Evolutionary conservation across 179 eudicot species (phyloP), one percentile per base, ranked within the genome.

Genomic region (Corrigiola litoralis): DNA sequence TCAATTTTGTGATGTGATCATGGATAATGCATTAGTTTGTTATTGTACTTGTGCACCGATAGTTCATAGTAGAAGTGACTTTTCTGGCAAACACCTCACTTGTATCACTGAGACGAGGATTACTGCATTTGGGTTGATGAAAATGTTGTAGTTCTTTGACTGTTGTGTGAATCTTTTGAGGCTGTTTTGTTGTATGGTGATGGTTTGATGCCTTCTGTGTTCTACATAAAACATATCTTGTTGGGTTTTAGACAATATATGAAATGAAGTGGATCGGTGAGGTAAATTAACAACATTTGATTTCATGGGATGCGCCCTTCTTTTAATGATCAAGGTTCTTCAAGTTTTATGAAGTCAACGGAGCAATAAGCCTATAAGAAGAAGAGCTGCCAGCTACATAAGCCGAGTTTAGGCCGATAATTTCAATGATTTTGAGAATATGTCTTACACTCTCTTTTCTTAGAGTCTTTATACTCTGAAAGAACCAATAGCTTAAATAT

Each of bases 401-500:
- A 41, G 10, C 41, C 9, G 44, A 20, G 42, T n/a, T n/a, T n/a
- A 56, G 36, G 14, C 25, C 9, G 24, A 12, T 28, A 38, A 6
- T 14, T 20, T 20, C 27, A 49, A 24, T 16, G 12, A 59, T 12
- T 12, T 11, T 59, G 20, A 1, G 14, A 24, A 37, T 13, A 2
- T 18, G 28, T 10, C 20, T 14, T 27, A 23, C 27, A 8, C 2
- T 38, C 24, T 37, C n/a, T 38, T 33, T 14, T 38, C 44, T 9
- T 58, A 33, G 46, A 31, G 13, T 58, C 29, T 6, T 12, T 38
- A 11, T 36, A 20, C 29, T 36, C 41, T 37, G 29, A 34, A 11
- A 40, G 64, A 59, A 40, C 36, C 34, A n/a, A 59, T 12, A 59
- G 24, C 41, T 27, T 21, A 21, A 37, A 51, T 13, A 58, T 58